Conservation (phyloP, 371 early-diverging fungal species). For the Mortierella sp. region DNA sequence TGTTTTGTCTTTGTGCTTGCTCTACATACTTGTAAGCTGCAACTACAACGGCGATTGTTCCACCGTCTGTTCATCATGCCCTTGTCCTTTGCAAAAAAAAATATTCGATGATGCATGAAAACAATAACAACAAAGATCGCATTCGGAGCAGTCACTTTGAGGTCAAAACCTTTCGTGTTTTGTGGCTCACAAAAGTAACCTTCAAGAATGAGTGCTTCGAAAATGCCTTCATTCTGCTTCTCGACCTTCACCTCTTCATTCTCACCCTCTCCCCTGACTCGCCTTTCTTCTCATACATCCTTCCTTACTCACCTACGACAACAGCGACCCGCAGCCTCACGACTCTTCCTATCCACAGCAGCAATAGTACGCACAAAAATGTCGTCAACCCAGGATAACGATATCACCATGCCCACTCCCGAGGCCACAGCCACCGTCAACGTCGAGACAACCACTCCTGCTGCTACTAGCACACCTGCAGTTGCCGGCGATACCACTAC, state of each 20-base stretch:
- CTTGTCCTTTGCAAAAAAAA: background rate
- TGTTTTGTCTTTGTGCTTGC: background rate
- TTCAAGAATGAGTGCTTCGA: background rate
- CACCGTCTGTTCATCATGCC: too few relatives aligned
- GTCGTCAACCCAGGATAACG: background rate
- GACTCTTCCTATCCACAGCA: background rate
- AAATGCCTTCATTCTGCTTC: background rate
- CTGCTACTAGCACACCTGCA: background rate
- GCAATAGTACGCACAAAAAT: background rate
- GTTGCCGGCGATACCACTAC: background rate
- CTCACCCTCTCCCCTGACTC: background rate
- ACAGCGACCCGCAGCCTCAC: background rate
- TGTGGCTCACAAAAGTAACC: background rate
- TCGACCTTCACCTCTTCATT: background rate
- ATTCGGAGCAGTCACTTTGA: background rate
- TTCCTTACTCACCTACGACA: background rate
- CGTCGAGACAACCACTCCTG: background rate
- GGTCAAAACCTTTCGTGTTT: background rate
- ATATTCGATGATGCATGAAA: background rate
- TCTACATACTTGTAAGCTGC: background rate
- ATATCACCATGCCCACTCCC: constrained; percentile 12
- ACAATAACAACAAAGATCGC: background rate
- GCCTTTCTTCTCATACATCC: background rate
- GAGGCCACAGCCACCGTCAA: background rate
- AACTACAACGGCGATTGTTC: too few relatives aligned